phyloP scores from a whole-genome alignment of 257 asterid genomes.

The Solanum chiquidenum region DNA sequence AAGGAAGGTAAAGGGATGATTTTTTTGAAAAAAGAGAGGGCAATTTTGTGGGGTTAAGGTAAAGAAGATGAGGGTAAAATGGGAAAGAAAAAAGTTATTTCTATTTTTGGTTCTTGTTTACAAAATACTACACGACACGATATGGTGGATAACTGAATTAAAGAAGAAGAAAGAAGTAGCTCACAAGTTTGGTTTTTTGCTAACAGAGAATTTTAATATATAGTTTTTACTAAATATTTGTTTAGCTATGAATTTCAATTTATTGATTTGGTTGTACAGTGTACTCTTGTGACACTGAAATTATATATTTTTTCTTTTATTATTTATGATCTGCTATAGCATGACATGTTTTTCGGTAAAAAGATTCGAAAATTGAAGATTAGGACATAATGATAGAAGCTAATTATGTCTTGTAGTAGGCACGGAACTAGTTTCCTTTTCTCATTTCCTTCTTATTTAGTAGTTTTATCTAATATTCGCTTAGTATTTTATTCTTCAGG shows the following conservation, averaged over 20 bases:
- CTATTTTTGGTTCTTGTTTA: not conserved
- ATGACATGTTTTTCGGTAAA: fast-evolving
- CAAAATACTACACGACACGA: not conserved
- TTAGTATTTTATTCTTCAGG: not conserved
- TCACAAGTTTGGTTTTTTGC: not conserved
- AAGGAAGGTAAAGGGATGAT: not conserved
- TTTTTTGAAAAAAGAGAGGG: not conserved
- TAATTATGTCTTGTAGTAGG: not conserved
- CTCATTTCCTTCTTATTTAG: not conserved
- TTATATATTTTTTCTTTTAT: not conserved
- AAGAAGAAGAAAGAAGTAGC: not conserved
- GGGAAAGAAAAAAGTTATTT: not conserved
- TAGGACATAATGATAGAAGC: not conserved
- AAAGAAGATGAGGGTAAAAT: not conserved
- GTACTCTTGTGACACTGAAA: not conserved
- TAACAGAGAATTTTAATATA: not conserved
- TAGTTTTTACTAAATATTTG: not conserved
- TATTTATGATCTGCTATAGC: fast-evolving
- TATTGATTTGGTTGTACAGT: not conserved
- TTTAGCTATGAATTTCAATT: not conserved
- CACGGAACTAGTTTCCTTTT: not conserved
- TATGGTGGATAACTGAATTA: not conserved
- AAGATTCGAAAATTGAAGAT: fast-evolving
- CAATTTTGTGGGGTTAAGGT: not conserved
- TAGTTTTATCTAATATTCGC: not conserved